Evolutionary conservation across 2,329 filamentous ascomycete species (phyloP).

Genomic region (Alternaria panax): DNA sequence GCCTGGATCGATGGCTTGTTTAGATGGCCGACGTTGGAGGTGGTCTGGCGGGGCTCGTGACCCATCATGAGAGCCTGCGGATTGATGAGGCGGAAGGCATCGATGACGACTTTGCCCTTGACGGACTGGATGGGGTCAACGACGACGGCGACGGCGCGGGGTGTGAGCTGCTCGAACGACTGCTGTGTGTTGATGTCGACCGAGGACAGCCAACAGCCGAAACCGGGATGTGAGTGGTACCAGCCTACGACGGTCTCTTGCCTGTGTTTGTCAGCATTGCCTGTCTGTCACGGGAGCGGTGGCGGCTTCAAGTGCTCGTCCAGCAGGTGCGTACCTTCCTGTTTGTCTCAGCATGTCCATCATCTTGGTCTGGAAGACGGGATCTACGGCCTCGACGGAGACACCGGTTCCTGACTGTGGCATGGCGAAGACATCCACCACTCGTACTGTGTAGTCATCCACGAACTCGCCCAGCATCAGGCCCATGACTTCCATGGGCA

Average conservation of each 20-base stretch:
- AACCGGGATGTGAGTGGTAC: slow-evolving; percentile 99
- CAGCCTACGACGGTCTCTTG: slow-evolving; percentile 97
- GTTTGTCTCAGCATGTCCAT: slow-evolving; percentile 99
- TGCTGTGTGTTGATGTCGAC: slow-evolving; percentile 99
- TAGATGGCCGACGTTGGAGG: slow-evolving; percentile 94
- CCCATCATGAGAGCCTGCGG: slow-evolving; percentile 97
- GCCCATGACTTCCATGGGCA: slow-evolving; percentile 99
- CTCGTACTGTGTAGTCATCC: slow-evolving; percentile 97
- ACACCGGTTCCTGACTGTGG: slow-evolving; percentile 98
- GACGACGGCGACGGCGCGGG: slow-evolving; percentile 94
- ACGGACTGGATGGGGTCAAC: slow-evolving; percentile 99
- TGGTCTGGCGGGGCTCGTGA: slow-evolving; percentile 96
- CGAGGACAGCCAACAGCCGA: slow-evolving; percentile 98
- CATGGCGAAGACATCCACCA: slow-evolving; percentile 99
- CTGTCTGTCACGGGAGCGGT: background rate
- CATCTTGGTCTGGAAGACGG: slow-evolving; percentile 99
- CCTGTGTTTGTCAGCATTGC: slow-evolving; percentile 57
- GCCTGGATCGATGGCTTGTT: slow-evolving; percentile 99
- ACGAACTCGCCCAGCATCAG: slow-evolving; percentile 99
- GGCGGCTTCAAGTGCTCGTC: background rate
- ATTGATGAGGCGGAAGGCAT: slow-evolving; percentile 98
- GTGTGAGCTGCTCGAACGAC: slow-evolving; percentile 98
- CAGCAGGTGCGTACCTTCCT: slow-evolving; percentile 69
- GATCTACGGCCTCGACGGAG: slow-evolving; percentile 96
- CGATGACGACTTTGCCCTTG: slow-evolving; percentile 99